phyloP scores from a whole-genome alignment of 1,284 basidiomycete genomes.

The Volvariella volvacea region DNA sequence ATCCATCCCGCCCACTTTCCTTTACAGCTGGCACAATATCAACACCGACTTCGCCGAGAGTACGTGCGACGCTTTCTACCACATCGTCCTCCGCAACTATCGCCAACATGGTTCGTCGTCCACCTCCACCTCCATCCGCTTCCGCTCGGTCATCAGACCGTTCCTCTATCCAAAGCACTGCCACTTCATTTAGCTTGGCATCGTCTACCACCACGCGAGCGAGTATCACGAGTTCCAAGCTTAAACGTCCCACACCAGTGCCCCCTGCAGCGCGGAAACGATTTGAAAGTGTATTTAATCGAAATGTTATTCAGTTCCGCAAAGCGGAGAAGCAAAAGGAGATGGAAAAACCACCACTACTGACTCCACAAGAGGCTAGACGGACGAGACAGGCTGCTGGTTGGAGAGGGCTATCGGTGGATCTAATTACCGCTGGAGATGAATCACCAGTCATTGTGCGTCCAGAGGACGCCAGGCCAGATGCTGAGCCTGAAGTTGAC shows the following conservation, averaged over 20 bases:
- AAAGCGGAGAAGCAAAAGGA: conserved; percentile 27
- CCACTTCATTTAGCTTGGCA: conserved; percentile 39
- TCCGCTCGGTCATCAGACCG: conserved; percentile 44
- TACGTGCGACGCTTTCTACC: conserved; percentile 27
- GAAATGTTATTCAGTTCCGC: conserved; percentile 46
- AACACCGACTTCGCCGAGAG: conserved; percentile 20
- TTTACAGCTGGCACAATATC: conserved; percentile 19
- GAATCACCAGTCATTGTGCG: conserved; percentile 16
- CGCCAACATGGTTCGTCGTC: conserved; percentile 19
- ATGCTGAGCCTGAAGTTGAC: conserved; percentile 23
- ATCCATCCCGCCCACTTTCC: conserved; percentile 18
- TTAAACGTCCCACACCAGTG: conserved; percentile 54
- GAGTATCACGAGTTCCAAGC: conserved; percentile 14
- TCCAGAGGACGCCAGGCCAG: conserved; percentile 9
- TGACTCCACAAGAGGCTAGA: conserved; percentile 33
- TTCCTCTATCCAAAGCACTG: conserved; percentile 52
- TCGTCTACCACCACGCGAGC: conserved; percentile 17
- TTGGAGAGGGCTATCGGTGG: conserved; percentile 73
- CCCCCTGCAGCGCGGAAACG: conserved; percentile 55
- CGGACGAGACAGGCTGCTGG: conserved; percentile 54
- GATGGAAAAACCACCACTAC: conserved; percentile 25
- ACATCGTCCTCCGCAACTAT: conserved; percentile 21
- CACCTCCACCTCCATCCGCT: conserved; percentile 28
- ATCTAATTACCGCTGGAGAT: conserved; percentile 50
- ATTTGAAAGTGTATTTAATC: conserved; percentile 61